Conservation (phyloP, 2,329 filamentous ascomycete species). For the Fusarium sp. region DNA sequence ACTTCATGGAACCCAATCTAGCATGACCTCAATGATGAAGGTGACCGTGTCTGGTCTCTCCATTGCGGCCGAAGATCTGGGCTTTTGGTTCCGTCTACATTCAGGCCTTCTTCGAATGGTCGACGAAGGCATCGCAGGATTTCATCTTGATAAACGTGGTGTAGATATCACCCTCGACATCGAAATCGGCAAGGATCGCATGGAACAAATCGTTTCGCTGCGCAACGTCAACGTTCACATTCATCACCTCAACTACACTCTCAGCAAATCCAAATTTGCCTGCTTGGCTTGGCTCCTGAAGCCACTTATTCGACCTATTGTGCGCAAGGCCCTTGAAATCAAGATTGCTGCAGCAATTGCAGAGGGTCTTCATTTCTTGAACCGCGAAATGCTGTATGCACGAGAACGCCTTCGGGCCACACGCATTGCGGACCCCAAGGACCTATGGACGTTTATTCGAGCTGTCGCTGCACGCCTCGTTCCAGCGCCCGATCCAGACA, state of each 20-base stretch:
- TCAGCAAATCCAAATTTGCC: conserved; percentile 81
- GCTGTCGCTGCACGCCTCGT: conserved; percentile 83
- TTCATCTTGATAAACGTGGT: conserved; percentile 87
- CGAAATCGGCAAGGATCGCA: conserved; percentile 80
- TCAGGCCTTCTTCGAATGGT: conserved; percentile 79
- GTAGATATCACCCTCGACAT: conserved; percentile 89
- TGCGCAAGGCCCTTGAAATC: conserved; percentile 83
- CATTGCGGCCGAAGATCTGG: conserved; percentile 85
- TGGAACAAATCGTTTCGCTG: conserved; percentile 86
- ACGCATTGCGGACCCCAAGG: conserved; percentile 81
- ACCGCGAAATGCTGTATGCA: conserved; percentile 88
- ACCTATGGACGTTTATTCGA: conserved; percentile 84
- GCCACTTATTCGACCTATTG: conserved; percentile 83
- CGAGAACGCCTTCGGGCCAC: conserved; percentile 89
- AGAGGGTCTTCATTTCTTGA: conserved; percentile 77
- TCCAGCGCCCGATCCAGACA: conserved; percentile 79
- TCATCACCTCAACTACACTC: conserved; percentile 85
- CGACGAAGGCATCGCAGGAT: conserved; percentile 87
- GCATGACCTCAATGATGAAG: conserved; percentile 77
- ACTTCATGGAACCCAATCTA: conserved; percentile 70
- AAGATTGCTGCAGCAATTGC: conserved; percentile 80
- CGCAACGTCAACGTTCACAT: conserved; percentile 82
- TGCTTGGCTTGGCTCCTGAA: conserved; percentile 87
- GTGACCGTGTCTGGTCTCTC: conserved; percentile 87
- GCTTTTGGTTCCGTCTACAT: conserved; percentile 89